phyloP scores from a whole-genome alignment of 2,329 filamentous ascomycete genomes.

The Fusarium graminum region DNA sequence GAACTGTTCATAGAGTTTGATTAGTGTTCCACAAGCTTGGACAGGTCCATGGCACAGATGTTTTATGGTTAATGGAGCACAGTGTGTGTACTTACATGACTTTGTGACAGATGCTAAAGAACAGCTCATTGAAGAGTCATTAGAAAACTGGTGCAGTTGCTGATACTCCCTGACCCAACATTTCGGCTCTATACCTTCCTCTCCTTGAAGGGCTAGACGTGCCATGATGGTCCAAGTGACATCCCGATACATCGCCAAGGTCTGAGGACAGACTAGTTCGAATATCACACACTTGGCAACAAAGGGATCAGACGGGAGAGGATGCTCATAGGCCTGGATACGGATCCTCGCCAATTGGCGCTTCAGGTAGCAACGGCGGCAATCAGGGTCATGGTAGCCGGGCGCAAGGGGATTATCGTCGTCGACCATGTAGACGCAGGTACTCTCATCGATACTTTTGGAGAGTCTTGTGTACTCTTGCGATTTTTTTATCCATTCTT shows the following conservation, averaged over 20 bases:
- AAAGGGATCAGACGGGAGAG: slow-evolving; percentile 52
- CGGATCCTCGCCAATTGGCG: slow-evolving; percentile 48
- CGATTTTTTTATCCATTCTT: slow-evolving; percentile 52
- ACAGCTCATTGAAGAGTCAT: slow-evolving; percentile 34
- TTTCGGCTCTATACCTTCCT: slow-evolving; percentile 37
- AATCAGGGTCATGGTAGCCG: slow-evolving; percentile 47
- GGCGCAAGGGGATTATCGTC: slow-evolving; percentile 29
- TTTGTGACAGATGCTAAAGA: slow-evolving; percentile 50
- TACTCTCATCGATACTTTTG: slow-evolving; percentile 47
- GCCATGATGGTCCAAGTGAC: slow-evolving; percentile 57
- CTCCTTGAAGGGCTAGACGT: slow-evolving; percentile 47
- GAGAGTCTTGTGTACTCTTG: slow-evolving; percentile 52
- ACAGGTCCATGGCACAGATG: background rate
- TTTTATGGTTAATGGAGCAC: too few relatives aligned
- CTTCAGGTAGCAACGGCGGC: slow-evolving; percentile 54
- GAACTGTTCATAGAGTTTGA: slow-evolving; percentile 33
- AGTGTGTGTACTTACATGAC: slow-evolving; percentile 45
- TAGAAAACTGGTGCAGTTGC: slow-evolving; percentile 39
- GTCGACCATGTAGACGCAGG: slow-evolving; percentile 51
- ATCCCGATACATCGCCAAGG: slow-evolving; percentile 57
- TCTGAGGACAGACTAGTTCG: slow-evolving; percentile 55
- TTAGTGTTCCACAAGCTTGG: background rate
- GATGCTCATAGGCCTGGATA: slow-evolving; percentile 57
- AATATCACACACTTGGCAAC: slow-evolving; percentile 56
- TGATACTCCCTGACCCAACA: slow-evolving; percentile 46